Evolutionary conservation across 2,329 filamentous ascomycete species (phyloP), one percentile per base, ranked within the genome.

Genomic region (Beauveria pseudobassiana): DNA sequence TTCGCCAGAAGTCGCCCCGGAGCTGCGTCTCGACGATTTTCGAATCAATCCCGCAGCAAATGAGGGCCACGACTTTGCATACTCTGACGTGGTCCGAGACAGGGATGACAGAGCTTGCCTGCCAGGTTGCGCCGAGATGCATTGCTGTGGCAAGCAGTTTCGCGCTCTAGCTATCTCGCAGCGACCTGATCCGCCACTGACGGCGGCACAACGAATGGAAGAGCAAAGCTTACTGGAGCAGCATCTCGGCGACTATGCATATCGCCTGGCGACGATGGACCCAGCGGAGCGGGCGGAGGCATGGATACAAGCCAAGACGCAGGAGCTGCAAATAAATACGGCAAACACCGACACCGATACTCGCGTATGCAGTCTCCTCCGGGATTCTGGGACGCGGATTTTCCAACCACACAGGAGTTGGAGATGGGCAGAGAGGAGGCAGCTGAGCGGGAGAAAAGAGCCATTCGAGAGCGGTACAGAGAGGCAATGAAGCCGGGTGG

Each of bases 321-420:
- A 85, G 69, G 80, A 87, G 54, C 77, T 96, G 89, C 93, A 1
- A 87, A 93, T 69, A 82, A 84, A 64, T 86, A 85, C 71, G 92
- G 92, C 6, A 91, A 82, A 70, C 93, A 97, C 74, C 82, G 89
- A 61, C 84, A 93, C 67, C 81, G 86, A 30, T 92, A 88, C 73
- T 83, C 87, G 63, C 83, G 91, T 56, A 81, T 84, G 64, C 80
- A 77, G 50, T 91, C 89, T 10, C 93, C 95, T 14, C 91, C 91
- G 1, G 93, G 92, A 0, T 98, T 91, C 71, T 99, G 95, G 95
- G 82, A 90, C 59, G 83, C 88, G 1, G 93, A 96, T 67, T 96
- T 99, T 71, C 93, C 93, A 1, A 86, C 78, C 28, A 97, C 95
- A 1, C 95, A 98, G 72, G 90, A 97, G 73, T 75, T 87, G 30